Percentiles rank a stretch among this genome's conserved stretches.
These are phyloP conservation scores for Rhodotorula graminis DNA, from an alignment of 768 basidiomycete species.

Conservation along the genomic window DNA sequence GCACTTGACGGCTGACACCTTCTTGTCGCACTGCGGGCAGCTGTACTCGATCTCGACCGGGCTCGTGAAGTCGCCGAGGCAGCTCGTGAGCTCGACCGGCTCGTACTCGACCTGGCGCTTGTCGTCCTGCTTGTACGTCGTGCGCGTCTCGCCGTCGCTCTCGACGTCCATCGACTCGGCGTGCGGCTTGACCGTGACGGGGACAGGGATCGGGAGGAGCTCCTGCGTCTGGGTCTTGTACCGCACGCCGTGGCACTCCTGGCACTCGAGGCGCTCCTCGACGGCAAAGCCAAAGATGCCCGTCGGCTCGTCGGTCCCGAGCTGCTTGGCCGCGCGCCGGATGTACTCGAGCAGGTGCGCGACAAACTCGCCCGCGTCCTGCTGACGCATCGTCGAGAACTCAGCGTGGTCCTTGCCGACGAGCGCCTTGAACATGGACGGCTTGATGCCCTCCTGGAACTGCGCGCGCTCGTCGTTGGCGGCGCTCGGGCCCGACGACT, in stretches of 20 bases:
- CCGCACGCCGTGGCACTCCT: constrained; percentile 69
- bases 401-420: constrained; percentile 89
- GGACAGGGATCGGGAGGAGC: constrained; percentile 72
- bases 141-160: constrained; percentile 36
- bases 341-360: constrained; percentile 70
- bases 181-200: constrained; percentile 51
- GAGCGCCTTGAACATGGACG: constrained; percentile 76
- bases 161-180: constrained; percentile 42
- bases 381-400: constrained; percentile 93
- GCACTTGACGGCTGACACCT: constrained; percentile 68
- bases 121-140: constrained; percentile 55
- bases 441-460: constrained; percentile 80
- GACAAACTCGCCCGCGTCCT: constrained; percentile 94
- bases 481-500: no score
- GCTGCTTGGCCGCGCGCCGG: constrained; percentile 39
- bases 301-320: constrained; percentile 58
- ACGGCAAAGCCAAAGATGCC: constrained; percentile 70
- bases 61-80: constrained; percentile 57
- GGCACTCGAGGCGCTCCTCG: constrained; percentile 83
- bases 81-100: constrained; percentile 59
- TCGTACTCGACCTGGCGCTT: constrained; percentile 57
- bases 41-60: constrained; percentile 72
- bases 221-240: constrained; percentile 75
- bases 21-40: constrained; percentile 68
- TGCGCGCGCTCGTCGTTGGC: constrained; percentile 49